Percentiles rank a stretch among this genome's conserved stretches.
Evolutionary conservation across 1,284 basidiomycete species (phyloP).

Genomic region (Athelia sp.): DNA sequence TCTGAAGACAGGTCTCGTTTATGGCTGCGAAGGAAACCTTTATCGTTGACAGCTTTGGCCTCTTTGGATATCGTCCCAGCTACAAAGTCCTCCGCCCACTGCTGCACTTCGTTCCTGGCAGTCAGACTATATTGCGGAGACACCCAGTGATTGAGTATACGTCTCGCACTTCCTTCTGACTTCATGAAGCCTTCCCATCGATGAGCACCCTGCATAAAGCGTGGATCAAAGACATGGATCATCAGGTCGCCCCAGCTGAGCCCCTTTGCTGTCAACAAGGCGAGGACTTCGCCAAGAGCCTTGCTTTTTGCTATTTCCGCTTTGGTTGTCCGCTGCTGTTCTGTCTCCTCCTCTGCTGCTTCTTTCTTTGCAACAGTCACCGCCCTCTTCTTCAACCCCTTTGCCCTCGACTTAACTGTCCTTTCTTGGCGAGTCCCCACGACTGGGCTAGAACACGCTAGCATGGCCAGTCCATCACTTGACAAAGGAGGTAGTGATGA

Average conservation of each 20-base stretch:
- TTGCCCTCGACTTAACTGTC: no score
- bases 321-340: neutral
- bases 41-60: conserved; percentile 2
- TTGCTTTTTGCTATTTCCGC: neutral
- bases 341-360: neutral
- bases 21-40: neutral
- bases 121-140: conserved; percentile 2
- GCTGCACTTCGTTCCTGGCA: conserved; percentile 2
- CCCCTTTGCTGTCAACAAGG: neutral
- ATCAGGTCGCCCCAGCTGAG: conserved; percentile 13
- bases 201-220: conserved; percentile 6
- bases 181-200: conserved; percentile 14
- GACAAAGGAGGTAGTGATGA: neutral
- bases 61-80: neutral
- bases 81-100: conserved; percentile 11
- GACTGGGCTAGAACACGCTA: neutral
- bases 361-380: neutral
- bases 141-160: conserved; percentile 15
- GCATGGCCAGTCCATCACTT: neutral
- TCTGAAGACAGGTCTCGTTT: neutral
- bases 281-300: conserved; percentile 1
- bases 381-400: neutral
- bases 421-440: neutral
- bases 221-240: conserved; percentile 19
- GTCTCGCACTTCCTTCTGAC: conserved; percentile 3